Conservation (phyloP, 148 eudicot species). For the Rhododendron williamsianum region DNA sequence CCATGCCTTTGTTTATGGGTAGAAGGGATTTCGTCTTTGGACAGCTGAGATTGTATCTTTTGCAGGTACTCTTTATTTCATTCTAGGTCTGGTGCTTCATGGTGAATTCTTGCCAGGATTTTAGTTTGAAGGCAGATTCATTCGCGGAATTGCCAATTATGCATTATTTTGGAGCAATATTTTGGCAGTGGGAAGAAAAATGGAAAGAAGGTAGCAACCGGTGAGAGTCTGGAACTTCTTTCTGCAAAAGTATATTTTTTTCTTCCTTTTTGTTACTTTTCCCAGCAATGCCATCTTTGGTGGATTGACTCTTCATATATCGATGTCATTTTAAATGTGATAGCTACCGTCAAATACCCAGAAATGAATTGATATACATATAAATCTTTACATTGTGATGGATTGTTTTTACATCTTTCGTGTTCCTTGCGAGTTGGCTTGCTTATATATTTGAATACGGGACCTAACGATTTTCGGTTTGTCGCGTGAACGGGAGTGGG, state of each 20-base stretch:
- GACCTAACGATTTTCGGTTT: neutral
- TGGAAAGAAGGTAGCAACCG: neutral
- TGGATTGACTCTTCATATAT: neutral
- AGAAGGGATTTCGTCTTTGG: neutral
- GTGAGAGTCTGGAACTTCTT: slow-evolving; percentile 5
- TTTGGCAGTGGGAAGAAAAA: slow-evolving; percentile 3
- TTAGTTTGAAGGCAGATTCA: slow-evolving; percentile 14
- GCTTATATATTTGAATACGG: neutral
- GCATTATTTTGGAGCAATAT: neutral
- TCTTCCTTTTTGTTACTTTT: neutral
- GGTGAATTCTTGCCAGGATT: slow-evolving; percentile 15
- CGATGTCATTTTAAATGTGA: neutral
- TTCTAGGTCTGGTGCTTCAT: slow-evolving; percentile 11
- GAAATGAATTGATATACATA: neutral
- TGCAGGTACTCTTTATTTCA: slow-evolving; percentile 2
- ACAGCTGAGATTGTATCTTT: neutral
- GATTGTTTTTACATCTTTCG: neutral
- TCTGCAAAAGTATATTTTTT: neutral
- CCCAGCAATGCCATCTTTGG: neutral
- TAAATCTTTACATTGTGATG: neutral
- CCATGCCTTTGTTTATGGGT: neutral
- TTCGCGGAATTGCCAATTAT: neutral
- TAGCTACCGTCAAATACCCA: neutral
- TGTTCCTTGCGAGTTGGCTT: neutral
- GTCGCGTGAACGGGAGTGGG: neutral